Evolutionary conservation across 78 protist genomes (phyloP).

Genomic region (Polysphondylium violaceum): DNA sequence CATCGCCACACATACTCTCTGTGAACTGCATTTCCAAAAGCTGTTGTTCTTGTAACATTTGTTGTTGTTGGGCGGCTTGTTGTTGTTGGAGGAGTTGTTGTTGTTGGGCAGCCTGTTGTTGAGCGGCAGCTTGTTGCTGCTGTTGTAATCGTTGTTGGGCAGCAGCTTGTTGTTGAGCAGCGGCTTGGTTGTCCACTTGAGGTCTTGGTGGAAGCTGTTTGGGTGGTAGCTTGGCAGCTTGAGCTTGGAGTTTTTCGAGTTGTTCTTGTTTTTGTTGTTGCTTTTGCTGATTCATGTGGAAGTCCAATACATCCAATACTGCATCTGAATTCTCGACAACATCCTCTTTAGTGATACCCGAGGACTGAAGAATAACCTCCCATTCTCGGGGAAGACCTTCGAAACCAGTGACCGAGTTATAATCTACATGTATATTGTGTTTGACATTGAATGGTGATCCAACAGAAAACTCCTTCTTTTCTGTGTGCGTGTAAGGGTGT

Average conservation of each 20-base stretch:
- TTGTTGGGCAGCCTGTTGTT: constrained; percentile 2
- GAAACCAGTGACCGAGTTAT: constrained; percentile 81
- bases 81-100: constrained; percentile 8
- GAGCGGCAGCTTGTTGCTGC: background rate
- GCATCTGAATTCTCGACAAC: constrained; percentile 74
- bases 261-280: constrained; percentile 12
- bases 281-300: constrained; percentile 65
- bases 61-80: constrained; percentile 8
- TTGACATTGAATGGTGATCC: constrained; percentile 87
- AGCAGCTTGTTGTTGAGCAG: background rate
- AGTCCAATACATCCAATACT: constrained; percentile 79
- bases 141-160: background rate
- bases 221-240: constrained; percentile 29
- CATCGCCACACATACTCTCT: constrained; percentile 26
- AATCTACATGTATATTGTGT: constrained; percentile 86
- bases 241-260: background rate
- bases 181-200: background rate
- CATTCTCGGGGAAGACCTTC: constrained; percentile 87
- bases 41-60: constrained; percentile 8
- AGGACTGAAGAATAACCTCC: constrained; percentile 75
- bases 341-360: constrained; percentile 79
- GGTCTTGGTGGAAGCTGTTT: constrained; percentile 26
- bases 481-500: background rate
- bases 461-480: constrained; percentile 59
- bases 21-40: background rate